phyloP scores from a whole-genome alignment of 371 early-diverging fungal species.

The Basidiobolus heterosporus region DNA sequence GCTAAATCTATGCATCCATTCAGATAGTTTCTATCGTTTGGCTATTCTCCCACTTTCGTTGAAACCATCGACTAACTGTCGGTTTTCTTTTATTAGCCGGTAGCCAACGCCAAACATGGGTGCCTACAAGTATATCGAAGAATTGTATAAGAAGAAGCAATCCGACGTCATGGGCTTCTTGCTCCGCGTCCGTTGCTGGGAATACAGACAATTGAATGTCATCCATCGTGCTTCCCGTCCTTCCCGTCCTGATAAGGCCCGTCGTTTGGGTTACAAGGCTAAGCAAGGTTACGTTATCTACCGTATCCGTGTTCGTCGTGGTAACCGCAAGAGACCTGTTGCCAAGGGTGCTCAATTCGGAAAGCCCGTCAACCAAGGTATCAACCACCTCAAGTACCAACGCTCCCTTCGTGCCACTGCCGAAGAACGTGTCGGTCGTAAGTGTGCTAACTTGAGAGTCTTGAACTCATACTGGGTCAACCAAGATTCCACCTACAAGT shows the following conservation, averaged over 20 bases:
- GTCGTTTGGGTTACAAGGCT: constrained; percentile 97
- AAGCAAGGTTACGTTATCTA: constrained; percentile 97
- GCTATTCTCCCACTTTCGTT: no score
- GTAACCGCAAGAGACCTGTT: constrained; percentile 89
- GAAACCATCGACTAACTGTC: no score
- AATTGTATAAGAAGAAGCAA: constrained; percentile 97
- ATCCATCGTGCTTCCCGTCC: constrained; percentile 96
- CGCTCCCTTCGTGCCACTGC: constrained; percentile 84
- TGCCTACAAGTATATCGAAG: constrained; percentile 92
- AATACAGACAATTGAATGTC: constrained; percentile 92
- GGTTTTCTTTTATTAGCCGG: no score
- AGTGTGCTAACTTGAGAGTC: constrained; percentile 87
- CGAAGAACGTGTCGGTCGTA: constrained; percentile 93
- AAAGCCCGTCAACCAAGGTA: constrained; percentile 95
- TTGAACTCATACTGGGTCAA: constrained; percentile 99
- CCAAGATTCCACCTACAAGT: constrained; percentile 96
- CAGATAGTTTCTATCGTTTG: no score
- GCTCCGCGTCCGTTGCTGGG: constrained; percentile 95
- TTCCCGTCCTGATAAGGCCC: constrained; percentile 96
- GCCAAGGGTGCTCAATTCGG: constrained; percentile 96
- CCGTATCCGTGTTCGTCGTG: constrained; percentile 96
- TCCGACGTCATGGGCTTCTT: constrained; percentile 97
- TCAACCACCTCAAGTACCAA: constrained; percentile 92
- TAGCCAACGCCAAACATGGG: background rate
- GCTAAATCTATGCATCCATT: no score